Base-by-base conservation (phyloP, 2,329 filamentous ascomycete genomes). In the Aureobasidium uvarum region DNA sequence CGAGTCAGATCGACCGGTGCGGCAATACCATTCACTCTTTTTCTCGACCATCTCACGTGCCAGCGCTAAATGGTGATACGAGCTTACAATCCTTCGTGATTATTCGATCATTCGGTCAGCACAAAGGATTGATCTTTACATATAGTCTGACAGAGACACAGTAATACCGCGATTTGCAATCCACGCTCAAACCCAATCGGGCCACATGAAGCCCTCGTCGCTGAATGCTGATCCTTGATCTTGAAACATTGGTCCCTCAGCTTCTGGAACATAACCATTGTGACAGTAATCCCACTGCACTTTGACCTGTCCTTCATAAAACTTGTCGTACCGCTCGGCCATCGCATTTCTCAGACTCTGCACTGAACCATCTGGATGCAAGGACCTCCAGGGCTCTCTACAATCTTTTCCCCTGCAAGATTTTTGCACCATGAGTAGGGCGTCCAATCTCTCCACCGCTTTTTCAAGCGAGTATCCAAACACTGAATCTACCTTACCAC, bases 241-340 rank as follows among this genome's bases (percentile, higher is more conserved):
- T 18, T 45, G 46, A 14, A 63, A 63, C 59, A 63, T 64, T 20
- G 56, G 50, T 13, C 66, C 66, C n/a, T 67, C 66, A n/a, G 59
- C 56, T 33, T 65, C 56, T 4, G 56, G 60, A 11, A 67, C 38
- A 52, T 67, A 67, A 10, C 66, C 66, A 43, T 59, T 58, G 16
- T 58, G 55, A 46, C 66, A 67, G 3, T 50, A 62, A 3, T 48
- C 25, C 33, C 51, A 83, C 82, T 64, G 84, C 84, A 3, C 83
- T 85, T 59, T 67, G 23, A 46, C 16, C 43, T 67, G 71, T 59
- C 74, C 69, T 23, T 72, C 69, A 58, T 76, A 77, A 64, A 76
- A 76, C 13, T 60, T 65, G 64, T 77, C 74, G 45, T 69, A 77
- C 2, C 63, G 65, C 10, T 62, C 16, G 5, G 66, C 45, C 60